A percentile compares a stretch with the other conserved stretches of the same genome.
phyloP scores from a whole-genome alignment of 2,329 filamentous ascomycete genomes.

The Emmonsia crescens region DNA sequence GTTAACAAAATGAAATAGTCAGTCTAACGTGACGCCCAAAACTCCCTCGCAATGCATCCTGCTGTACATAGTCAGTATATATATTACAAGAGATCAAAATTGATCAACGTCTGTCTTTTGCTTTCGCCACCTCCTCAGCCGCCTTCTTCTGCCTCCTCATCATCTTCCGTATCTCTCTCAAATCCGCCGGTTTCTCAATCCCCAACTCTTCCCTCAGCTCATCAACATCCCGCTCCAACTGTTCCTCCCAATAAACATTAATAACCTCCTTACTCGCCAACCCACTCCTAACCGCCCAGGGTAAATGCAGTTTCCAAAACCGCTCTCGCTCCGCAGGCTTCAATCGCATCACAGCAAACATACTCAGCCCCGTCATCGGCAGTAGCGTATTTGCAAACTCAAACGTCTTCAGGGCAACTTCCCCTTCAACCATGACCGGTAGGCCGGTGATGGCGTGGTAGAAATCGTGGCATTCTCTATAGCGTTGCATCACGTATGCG shows the following conservation, averaged over 20 bases:
- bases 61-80: not conserved
- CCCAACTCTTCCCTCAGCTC: conserved; percentile 63
- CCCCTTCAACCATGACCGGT: conserved; percentile 85
- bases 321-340: conserved; percentile 53
- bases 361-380: conserved; percentile 85
- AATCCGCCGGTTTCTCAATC: conserved; percentile 79
- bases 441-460: conserved; percentile 90
- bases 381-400: conserved; percentile 91
- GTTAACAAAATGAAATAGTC: not conserved
- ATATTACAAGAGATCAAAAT: conserved; percentile 1
- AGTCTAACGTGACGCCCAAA: not conserved
- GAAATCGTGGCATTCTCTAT: conserved; percentile 95
- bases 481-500: conserved; percentile 97
- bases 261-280: conserved; percentile 67
- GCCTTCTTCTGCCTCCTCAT: conserved; percentile 58
- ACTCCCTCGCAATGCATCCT: not conserved
- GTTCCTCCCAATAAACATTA: conserved; percentile 97
- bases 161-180: conserved; percentile 63
- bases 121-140: conserved; percentile 40
- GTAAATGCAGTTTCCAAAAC: conserved; percentile 58
- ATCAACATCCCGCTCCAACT: conserved; percentile 71
- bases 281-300: conserved; percentile 85
- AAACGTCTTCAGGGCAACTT: conserved; percentile 94
- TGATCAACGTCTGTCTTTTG: conserved; percentile 1
- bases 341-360: conserved; percentile 58